Percentiles rank a stretch among this genome's conserved stretches.
These are phyloP conservation scores for Exutisphaerella laricina DNA, from an alignment of 2,329 filamentous ascomycete species.

Conservation along the genomic window DNA sequence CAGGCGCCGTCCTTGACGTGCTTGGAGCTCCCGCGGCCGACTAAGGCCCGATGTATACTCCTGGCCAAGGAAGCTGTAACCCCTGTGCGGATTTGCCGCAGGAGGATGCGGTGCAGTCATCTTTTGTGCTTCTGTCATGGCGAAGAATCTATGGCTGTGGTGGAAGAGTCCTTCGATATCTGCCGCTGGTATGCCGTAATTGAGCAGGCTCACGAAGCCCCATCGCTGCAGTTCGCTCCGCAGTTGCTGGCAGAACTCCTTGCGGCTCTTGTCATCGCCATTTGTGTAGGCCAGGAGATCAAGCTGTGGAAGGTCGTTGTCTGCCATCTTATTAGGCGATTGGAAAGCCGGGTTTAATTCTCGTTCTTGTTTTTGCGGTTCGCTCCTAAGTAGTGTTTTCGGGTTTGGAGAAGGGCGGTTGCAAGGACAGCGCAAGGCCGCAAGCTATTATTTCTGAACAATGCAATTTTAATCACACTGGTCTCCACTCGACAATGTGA, in stretches of 20 bases:
- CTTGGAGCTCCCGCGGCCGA: constrained; percentile 6
- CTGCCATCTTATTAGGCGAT: constrained; percentile 3
- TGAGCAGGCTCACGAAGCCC: constrained; percentile 12
- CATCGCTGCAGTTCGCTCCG: constrained; percentile 8
- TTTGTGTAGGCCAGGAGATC: constrained; percentile 8
- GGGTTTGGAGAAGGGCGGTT: neutral
- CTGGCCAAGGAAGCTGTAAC: constrained; percentile 13
- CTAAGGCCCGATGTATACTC: constrained; percentile 12
- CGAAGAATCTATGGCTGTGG: constrained; percentile 11
- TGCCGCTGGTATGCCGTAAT: constrained; percentile 8
- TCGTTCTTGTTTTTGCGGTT: neutral
- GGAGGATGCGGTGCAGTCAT: constrained; percentile 11
- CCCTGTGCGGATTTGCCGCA: constrained; percentile 12
- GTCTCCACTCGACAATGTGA: neutral
- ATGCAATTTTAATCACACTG: neutral
- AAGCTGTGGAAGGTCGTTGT: constrained; percentile 7
- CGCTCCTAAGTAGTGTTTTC: neutral
- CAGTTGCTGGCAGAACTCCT: constrained; percentile 7
- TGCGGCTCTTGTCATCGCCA: constrained; percentile 3
- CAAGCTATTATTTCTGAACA: neutral
- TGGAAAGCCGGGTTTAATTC: neutral
- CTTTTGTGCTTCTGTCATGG: constrained; percentile 8
- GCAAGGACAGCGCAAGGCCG: neutral
- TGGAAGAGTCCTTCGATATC: constrained; percentile 9
- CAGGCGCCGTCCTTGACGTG: constrained; percentile 9